Conservation (phyloP, 148 eudicot genomes). For the Polygonum maritimum region DNA sequence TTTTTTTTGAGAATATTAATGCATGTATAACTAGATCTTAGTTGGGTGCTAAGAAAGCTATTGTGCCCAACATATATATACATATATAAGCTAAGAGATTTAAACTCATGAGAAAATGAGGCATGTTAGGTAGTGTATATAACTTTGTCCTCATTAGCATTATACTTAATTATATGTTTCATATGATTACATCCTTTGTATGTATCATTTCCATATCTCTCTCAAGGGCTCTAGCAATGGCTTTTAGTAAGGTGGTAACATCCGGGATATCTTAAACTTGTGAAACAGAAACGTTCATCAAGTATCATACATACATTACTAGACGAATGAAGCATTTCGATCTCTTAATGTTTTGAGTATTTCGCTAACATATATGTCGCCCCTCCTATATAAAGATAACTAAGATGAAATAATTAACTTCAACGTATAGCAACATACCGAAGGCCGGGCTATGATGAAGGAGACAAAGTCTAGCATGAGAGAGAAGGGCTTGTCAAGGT, state of each 20-base stretch:
- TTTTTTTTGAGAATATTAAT: no score
- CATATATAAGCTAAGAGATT: neutral
- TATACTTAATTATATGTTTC: no score
- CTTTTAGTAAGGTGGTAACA: neutral
- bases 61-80: no score
- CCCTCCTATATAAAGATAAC: no score
- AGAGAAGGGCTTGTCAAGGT: conserved; percentile 5
- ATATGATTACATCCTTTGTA: neutral
- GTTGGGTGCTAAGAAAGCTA: neutral
- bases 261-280: neutral
- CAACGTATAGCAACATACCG: neutral
- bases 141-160: no score
- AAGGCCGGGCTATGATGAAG: neutral
- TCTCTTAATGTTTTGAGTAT: neutral
- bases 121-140: no score
- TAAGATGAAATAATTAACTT: neutral
- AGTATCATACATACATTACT: no score
- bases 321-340: neutral
- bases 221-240: neutral
- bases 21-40: neutral
- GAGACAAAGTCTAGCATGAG: conserved; percentile 3
- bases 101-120: no score
- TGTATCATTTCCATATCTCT: neutral
- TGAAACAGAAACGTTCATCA: neutral
- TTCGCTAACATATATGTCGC: no score